These are phyloP conservation scores for Aureobasidium namibiae DNA, from an alignment of 2,329 filamentous ascomycete species.

Conservation along the genomic window DNA sequence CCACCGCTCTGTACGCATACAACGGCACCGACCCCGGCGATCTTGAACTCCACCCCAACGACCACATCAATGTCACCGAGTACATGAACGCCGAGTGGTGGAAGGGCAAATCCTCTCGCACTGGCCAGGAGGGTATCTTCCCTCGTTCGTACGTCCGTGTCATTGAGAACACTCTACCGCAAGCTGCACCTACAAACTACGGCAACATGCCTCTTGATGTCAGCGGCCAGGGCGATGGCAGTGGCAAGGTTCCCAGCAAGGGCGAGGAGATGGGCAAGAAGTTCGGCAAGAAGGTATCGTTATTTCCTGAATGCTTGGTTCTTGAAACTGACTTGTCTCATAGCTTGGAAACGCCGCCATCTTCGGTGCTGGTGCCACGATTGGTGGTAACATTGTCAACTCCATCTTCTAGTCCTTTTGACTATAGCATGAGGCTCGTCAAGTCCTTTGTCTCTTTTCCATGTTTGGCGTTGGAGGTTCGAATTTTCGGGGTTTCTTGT, in stretches of 20 bases:
- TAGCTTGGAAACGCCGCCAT: constrained; percentile 69
- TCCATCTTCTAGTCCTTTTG: constrained; percentile 64
- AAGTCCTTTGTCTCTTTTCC: neutral
- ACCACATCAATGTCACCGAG: constrained; percentile 71
- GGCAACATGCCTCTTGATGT: constrained; percentile 69
- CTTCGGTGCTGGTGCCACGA: constrained; percentile 85
- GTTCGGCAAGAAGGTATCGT: constrained; percentile 71
- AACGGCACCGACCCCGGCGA: constrained; percentile 72
- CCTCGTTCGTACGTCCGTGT: constrained; percentile 79
- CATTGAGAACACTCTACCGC: constrained; percentile 53
- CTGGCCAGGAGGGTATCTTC: constrained; percentile 84
- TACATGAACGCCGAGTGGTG: constrained; percentile 98
- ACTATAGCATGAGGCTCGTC: neutral
- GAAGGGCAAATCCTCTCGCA: constrained; percentile 79
- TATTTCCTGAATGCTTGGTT: neutral
- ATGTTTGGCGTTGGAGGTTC: neutral
- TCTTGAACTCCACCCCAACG: constrained; percentile 70
- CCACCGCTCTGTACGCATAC: constrained; percentile 79
- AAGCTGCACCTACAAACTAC: constrained; percentile 44
- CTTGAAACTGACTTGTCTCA: neutral
- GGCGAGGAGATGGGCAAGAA: constrained; percentile 76
- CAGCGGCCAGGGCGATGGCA: constrained; percentile 43
- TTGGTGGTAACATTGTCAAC: constrained; percentile 85
- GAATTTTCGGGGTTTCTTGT: neutral
- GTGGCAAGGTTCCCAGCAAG: constrained; percentile 51